Evolutionary conservation across 2,329 filamentous ascomycete species (phyloP), one percentile per base, ranked within the genome.

Genomic region (Penicillium sp.): DNA sequence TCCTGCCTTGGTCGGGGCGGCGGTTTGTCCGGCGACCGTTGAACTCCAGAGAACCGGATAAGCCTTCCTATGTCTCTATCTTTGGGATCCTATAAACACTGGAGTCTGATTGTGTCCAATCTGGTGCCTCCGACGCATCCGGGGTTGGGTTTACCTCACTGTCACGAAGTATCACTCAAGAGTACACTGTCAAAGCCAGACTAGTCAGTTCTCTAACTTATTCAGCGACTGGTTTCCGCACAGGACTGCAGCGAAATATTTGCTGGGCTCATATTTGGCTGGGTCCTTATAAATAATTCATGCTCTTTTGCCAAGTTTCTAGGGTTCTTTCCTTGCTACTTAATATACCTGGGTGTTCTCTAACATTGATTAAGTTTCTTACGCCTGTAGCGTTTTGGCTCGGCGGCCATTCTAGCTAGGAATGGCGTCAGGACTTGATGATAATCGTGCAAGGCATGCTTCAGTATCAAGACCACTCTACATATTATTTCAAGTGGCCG

Each of bases 1-100:
- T 70, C 70, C 69, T 60, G 47, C 42, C 44, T 42, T 36, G 18
- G 16, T 57, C 57, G 57, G 54, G 50, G 34, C 24, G 45, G 36
- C 8, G 39, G 44, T 54, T 51, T 51, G 45, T 52, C 49, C 52
- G 49, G 42, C 45, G 41, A 42, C 41, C 41, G 21, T 16, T 42
- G 13, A 24, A 42, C 41, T 42, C 6, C 1, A 9, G 13, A 16
- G 12, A 2, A 42, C n/a, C 41, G 16, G 18, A 3, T 10, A 38
- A 6, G 21, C n/a, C 6, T 18, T 29, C 43, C 43, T 9, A 16
- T 36, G 15, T 6, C 12, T 36, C 33, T 6, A n/a, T 18, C 33
- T 9, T 33, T 36, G n/a, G 33, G 33, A 18, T 16, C 8, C 6
- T 9, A 3, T 18, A 16, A 8, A 16, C 33, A 9, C 33, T 7